Evolutionary conservation across 768 basidiomycete species (phyloP).

Genomic region (Tylopilus rubrobrunneus): DNA sequence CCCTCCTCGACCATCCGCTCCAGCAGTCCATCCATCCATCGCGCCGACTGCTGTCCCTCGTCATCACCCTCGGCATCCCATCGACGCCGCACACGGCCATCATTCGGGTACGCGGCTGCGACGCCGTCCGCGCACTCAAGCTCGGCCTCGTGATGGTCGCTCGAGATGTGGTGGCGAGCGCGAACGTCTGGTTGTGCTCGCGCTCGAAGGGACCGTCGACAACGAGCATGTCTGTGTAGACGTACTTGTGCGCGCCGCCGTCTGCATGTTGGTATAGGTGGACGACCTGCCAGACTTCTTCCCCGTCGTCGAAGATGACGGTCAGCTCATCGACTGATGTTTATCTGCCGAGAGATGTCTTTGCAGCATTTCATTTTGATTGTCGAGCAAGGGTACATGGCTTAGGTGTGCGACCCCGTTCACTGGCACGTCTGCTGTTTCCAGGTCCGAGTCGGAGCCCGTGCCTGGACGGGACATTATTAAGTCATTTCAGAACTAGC

Average conservation of each 20-base stretch:
- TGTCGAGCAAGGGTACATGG: too few relatives aligned
- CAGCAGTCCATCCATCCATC: constrained; percentile 21
- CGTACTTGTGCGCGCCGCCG: constrained; percentile 10
- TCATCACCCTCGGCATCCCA: background rate
- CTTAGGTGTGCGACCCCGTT: too few relatives aligned
- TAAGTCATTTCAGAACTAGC: too few relatives aligned
- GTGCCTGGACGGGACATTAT: too few relatives aligned
- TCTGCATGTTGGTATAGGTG: constrained; percentile 16
- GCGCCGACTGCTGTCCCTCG: constrained; percentile 4
- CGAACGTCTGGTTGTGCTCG: constrained; percentile 7
- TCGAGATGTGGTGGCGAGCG: constrained; percentile 14
- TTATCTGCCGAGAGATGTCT: constrained; percentile 5
- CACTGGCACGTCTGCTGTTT: too few relatives aligned
- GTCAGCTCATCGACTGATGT: background rate
- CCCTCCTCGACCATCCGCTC: constrained; percentile 11
- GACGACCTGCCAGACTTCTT: constrained; percentile 27
- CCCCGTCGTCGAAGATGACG: constrained; percentile 21
- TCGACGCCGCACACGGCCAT: too few relatives aligned
- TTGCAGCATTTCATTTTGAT: constrained; percentile 14
- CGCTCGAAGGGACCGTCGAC: constrained; percentile 14
- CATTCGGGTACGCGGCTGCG: constrained; percentile 1
- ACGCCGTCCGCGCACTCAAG: constrained; percentile 27
- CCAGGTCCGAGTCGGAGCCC: too few relatives aligned
- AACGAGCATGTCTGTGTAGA: constrained; percentile 28
- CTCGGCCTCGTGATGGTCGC: constrained; percentile 26